phyloP scores from a whole-genome alignment of 176 grass and related monocot species.

The Pharus latifolius region DNA sequence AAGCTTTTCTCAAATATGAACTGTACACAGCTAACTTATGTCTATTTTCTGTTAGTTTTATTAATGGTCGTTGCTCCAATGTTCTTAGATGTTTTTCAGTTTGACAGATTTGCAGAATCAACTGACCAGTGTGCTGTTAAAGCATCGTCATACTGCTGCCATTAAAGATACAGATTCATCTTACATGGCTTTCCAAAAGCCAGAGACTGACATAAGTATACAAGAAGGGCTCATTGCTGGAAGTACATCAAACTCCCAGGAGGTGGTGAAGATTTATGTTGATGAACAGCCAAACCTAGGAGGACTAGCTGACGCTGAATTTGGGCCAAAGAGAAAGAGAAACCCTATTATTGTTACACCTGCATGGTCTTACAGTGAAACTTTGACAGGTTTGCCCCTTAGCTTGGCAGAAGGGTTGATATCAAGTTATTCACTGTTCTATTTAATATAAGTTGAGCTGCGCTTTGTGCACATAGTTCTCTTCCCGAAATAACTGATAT shows the following conservation, averaged over 20 bases:
- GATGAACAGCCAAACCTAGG: slow-evolving; percentile 39
- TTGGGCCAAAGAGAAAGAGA: slow-evolving; percentile 77
- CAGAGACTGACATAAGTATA: slow-evolving; percentile 22
- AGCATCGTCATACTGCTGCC: slow-evolving; percentile 44
- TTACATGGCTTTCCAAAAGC: slow-evolving; percentile 30
- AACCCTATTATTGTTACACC: slow-evolving; percentile 89
- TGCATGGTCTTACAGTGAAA: slow-evolving; percentile 90
- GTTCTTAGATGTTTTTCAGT: slow-evolving; percentile 42
- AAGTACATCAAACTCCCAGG: slow-evolving; percentile 32
- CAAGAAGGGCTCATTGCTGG: slow-evolving; percentile 19
- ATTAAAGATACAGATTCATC: slow-evolving; percentile 27
- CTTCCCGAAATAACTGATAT: too few relatives aligned
- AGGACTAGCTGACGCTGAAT: slow-evolving; percentile 25
- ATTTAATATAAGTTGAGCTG: background rate
- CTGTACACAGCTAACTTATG: slow-evolving; percentile 49
- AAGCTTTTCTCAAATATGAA: slow-evolving; percentile 92
- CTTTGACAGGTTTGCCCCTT: slow-evolving; percentile 52
- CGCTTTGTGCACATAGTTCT: too few relatives aligned
- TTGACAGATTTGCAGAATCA: slow-evolving; percentile 98
- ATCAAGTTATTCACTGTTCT: slow-evolving; percentile 15
- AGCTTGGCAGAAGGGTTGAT: slow-evolving; percentile 2
- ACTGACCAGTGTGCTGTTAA: slow-evolving; percentile 53
- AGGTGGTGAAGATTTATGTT: slow-evolving; percentile 28
- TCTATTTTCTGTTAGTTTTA: slow-evolving; percentile 14
- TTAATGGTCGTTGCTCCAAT: slow-evolving; percentile 22